Conservation (phyloP, 768 basidiomycete genomes). For the Lactarius hengduanensis region DNA sequence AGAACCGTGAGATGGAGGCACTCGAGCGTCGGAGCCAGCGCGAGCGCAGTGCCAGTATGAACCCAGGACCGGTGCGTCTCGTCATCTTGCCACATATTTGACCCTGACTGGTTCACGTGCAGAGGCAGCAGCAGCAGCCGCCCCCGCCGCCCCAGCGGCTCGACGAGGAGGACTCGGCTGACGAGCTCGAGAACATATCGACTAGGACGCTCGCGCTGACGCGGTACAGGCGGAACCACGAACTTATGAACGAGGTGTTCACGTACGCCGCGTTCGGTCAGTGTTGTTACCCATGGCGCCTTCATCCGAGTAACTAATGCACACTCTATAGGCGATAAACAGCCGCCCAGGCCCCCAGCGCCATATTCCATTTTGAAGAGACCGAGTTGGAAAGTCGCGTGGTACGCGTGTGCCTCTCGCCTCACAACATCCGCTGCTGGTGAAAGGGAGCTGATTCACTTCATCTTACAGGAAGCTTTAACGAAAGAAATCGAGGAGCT, state of each 20-base stretch:
- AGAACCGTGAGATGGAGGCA: conserved; percentile 69
- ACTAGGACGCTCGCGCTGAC: conserved; percentile 68
- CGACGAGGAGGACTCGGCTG: conserved; percentile 34
- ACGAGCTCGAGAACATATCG: conserved; percentile 70
- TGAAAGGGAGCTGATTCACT: neutral
- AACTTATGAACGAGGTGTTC: conserved; percentile 83
- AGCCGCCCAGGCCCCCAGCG: conserved; percentile 39
- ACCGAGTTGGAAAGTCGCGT: conserved; percentile 55
- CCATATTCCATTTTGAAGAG: conserved; percentile 60
- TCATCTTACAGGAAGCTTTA: conserved; percentile 48
- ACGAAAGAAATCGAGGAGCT: conserved; percentile 58
- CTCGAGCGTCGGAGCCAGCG: conserved; percentile 51
- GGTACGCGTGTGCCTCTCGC: conserved; percentile 30
- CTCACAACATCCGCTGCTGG: neutral
- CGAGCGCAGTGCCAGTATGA: conserved; percentile 40
- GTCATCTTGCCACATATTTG: neutral
- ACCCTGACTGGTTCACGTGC: neutral
- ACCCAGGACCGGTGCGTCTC: conserved; percentile 18
- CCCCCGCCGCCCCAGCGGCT: conserved; percentile 24
- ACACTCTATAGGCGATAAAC: conserved; percentile 44
- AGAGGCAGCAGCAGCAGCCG: conserved; percentile 8
- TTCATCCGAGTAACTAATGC: neutral
- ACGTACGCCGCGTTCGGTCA: conserved; percentile 65
- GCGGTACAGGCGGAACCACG: conserved; percentile 78
- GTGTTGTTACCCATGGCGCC: conserved; percentile 15